phyloP scores from a whole-genome alignment of 306 rosid genomes.

The Glycine soja region DNA sequence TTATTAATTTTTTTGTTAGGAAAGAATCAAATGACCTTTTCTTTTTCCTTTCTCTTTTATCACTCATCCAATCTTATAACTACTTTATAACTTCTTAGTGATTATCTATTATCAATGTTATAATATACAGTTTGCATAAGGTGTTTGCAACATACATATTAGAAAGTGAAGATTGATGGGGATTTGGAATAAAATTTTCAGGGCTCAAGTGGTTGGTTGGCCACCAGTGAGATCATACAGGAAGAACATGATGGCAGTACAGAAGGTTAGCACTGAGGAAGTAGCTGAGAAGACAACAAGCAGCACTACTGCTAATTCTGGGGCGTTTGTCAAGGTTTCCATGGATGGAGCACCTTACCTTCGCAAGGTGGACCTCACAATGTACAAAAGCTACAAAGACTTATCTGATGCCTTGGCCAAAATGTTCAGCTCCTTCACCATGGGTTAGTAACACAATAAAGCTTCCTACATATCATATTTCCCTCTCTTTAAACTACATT shows the following conservation, averaged over 20 bases:
- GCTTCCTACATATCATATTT: neutral
- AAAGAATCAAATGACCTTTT: too few relatives aligned
- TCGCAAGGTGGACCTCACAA: slow-evolving; percentile 93
- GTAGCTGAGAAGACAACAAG: slow-evolving; percentile 54
- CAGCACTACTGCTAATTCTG: slow-evolving; percentile 29
- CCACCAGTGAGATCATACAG: slow-evolving; percentile 99
- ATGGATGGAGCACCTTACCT: slow-evolving; percentile 99
- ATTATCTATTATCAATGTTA: neutral
- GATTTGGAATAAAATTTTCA: slow-evolving; percentile 48
- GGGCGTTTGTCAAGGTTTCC: slow-evolving; percentile 85
- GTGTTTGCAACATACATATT: neutral
- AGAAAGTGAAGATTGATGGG: slow-evolving; percentile 18
- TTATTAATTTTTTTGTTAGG: too few relatives aligned
- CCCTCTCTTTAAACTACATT: neutral
- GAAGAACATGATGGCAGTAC: slow-evolving; percentile 82
- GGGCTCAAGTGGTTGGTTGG: slow-evolving; percentile 99
- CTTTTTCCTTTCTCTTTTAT: too few relatives aligned
- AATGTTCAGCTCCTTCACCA: slow-evolving; percentile 99
- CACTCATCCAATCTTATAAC: too few relatives aligned
- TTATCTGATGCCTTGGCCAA: slow-evolving; percentile 95
- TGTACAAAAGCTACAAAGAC: slow-evolving; percentile 90
- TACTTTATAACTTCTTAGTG: neutral
- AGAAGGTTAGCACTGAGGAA: slow-evolving; percentile 56
- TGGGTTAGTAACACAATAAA: slow-evolving; percentile 54
- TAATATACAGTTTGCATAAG: slow-evolving; percentile 25